phyloP scores from a whole-genome alignment of 2,329 filamentous ascomycete genomes.

The Colletotrichum truncatum region DNA sequence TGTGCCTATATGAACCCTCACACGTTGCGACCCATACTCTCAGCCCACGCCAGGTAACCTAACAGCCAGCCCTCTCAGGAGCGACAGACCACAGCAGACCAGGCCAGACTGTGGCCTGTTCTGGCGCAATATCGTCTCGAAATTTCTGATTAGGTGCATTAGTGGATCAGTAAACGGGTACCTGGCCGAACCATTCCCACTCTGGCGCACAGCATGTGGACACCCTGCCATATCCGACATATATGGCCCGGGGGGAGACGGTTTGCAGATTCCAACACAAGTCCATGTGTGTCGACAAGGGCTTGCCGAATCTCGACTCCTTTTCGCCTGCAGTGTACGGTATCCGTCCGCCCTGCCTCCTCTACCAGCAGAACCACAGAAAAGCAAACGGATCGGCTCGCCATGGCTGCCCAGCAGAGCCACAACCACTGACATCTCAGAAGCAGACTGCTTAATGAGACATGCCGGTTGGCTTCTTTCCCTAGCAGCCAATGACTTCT shows the following conservation, averaged over 20 bases:
- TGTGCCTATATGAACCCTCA: not conserved
- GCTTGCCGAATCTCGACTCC: constrained; percentile 10
- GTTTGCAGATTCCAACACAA: constrained; percentile 14
- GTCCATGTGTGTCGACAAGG: constrained; percentile 17
- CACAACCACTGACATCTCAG: not conserved
- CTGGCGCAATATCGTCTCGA: constrained; percentile 23
- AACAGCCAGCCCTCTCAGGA: not conserved
- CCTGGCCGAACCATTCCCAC: constrained; percentile 25
- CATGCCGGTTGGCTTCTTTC: not conserved
- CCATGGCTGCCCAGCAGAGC: not conserved
- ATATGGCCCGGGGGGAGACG: constrained; percentile 23
- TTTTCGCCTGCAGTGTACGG: constrained; percentile 19
- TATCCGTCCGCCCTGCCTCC: not conserved
- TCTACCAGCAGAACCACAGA: not conserved
- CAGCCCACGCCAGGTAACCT: constrained; percentile 1
- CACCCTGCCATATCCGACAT: constrained; percentile 25
- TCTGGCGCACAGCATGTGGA: constrained; percentile 23
- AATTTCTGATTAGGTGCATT: constrained; percentile 30
- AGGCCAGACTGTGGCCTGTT: constrained; percentile 16
- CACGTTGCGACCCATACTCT: not conserved
- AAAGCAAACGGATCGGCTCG: not conserved
- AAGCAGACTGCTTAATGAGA: not conserved
- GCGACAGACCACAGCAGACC: not conserved
- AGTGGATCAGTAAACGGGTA: constrained; percentile 30
- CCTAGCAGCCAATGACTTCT: not conserved